phyloP scores from a whole-genome alignment of 1,284 basidiomycete genomes.

The Rhodotorula sp. region DNA sequence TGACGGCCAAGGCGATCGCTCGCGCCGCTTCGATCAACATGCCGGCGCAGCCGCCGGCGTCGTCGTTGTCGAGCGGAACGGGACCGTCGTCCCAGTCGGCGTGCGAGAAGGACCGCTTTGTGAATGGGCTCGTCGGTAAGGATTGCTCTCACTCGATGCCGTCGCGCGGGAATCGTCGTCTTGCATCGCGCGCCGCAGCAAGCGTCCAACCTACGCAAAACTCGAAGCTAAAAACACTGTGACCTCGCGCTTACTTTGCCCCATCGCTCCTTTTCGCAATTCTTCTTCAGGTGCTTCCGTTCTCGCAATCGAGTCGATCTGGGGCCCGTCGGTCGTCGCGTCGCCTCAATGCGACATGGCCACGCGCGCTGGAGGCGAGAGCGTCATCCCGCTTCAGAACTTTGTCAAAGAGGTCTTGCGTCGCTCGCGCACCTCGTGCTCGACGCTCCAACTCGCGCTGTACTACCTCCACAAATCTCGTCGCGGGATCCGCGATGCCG shows the following conservation, averaged over 20 bases:
- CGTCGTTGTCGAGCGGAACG: not conserved
- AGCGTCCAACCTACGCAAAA: not conserved
- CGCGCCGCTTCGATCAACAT: not conserved
- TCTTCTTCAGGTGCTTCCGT: constrained; percentile 30
- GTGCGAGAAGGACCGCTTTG: constrained; percentile 37
- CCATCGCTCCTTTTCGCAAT: not conserved
- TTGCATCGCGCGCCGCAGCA: not conserved
- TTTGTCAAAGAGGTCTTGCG: constrained; percentile 46
- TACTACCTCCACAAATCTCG: constrained; percentile 47
- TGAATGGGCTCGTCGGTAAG: constrained; percentile 43
- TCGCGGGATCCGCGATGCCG: constrained; percentile 37
- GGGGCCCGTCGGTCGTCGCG: constrained; percentile 17
- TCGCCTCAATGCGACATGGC: not conserved
- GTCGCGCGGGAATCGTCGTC: not conserved
- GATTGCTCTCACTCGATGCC: not conserved
- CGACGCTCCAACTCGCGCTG: constrained; percentile 45
- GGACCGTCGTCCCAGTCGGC: not conserved
- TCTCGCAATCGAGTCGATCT: constrained; percentile 43
- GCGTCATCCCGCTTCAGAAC: constrained; percentile 40
- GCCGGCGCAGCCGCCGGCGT: not conserved
- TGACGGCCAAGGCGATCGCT: constrained; percentile 16
- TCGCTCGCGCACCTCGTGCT: constrained; percentile 43
- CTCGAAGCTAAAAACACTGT: not conserved
- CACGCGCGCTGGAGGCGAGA: not conserved
- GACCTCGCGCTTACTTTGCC: not conserved